phyloP scores from a whole-genome alignment of 768 basidiomycete species.

The Lepiota venenata region DNA sequence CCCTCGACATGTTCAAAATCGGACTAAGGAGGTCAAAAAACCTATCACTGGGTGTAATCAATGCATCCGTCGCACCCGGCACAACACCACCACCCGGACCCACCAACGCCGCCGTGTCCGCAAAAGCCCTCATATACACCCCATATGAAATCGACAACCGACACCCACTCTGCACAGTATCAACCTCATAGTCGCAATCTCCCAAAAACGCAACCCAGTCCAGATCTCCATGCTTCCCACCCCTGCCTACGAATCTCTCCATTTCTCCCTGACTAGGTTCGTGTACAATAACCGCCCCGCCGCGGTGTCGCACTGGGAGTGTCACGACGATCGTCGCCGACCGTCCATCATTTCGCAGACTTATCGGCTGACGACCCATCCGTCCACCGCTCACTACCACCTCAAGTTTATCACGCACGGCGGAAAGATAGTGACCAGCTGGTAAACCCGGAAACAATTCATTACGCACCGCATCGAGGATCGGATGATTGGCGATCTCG shows the following conservation, averaged over 20 bases:
- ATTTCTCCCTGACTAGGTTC: slow-evolving; percentile 45
- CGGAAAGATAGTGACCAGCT: slow-evolving; percentile 65
- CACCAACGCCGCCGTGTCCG: slow-evolving; percentile 20
- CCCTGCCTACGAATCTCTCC: slow-evolving; percentile 61
- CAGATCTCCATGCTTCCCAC: slow-evolving; percentile 61
- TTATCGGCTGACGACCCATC: slow-evolving; percentile 51
- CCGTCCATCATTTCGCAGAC: slow-evolving; percentile 58
- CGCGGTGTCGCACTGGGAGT: slow-evolving; percentile 70
- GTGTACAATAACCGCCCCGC: slow-evolving; percentile 60
- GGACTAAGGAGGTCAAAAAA: slow-evolving; percentile 73
- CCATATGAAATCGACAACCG: slow-evolving; percentile 69
- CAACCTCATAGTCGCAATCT: slow-evolving; percentile 75
- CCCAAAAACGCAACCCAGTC: slow-evolving; percentile 78
- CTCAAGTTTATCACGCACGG: slow-evolving; percentile 66
- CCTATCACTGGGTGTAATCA: slow-evolving; percentile 70
- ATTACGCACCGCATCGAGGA: slow-evolving; percentile 71
- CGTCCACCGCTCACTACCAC: slow-evolving; percentile 59
- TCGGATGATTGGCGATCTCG: slow-evolving; percentile 78
- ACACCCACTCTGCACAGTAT: slow-evolving; percentile 67
- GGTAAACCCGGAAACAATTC: slow-evolving; percentile 72
- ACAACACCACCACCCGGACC: background rate
- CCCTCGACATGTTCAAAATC: slow-evolving; percentile 68
- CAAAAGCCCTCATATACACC: slow-evolving; percentile 67
- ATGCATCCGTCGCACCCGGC: slow-evolving; percentile 44
- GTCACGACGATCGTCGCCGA: slow-evolving; percentile 73